Percentiles rank a stretch among this genome's conserved stretches.
Conservation (phyloP, 129 eudicot species). For the Chrysanthemum lavandulifolium region DNA sequence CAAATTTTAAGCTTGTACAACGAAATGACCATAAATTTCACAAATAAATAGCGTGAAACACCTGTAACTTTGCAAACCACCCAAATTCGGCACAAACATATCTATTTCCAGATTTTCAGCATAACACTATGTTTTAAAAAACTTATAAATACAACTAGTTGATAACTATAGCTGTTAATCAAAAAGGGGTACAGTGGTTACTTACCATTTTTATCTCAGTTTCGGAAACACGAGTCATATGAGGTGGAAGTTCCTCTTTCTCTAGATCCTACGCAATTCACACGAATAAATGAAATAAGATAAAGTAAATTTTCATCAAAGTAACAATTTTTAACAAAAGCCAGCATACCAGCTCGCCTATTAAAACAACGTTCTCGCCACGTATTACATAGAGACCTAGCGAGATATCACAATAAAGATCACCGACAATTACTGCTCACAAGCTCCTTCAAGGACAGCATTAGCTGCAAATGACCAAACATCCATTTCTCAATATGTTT, state of each 20-base stretch:
- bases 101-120: too few relatives aligned
- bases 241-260: constrained; percentile 9
- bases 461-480: constrained; percentile 28
- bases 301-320: neutral
- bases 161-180: too few relatives aligned
- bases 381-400: constrained; percentile 41
- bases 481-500: constrained; percentile 11
- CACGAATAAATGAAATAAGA: neutral
- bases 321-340: neutral
- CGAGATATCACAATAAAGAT: constrained; percentile 36
- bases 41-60: too few relatives aligned
- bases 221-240: constrained; percentile 38
- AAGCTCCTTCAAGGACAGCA: constrained; percentile 43
- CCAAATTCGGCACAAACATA: too few relatives aligned
- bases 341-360: constrained; percentile 37
- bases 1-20: too few relatives aligned
- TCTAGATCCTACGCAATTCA: neutral
- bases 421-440: constrained; percentile 40
- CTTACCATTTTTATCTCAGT: constrained; percentile 40
- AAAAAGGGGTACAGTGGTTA: neutral
- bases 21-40: too few relatives aligned
- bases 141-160: too few relatives aligned
- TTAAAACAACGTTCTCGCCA: constrained; percentile 39
- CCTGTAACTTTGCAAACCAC: too few relatives aligned
- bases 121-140: too few relatives aligned